A percentile compares a stretch with the other conserved stretches of the same genome.
These are phyloP conservation scores for Penicillium sp. DNA, from an alignment of 2,329 filamentous ascomycete species.

Conservation along the genomic window DNA sequence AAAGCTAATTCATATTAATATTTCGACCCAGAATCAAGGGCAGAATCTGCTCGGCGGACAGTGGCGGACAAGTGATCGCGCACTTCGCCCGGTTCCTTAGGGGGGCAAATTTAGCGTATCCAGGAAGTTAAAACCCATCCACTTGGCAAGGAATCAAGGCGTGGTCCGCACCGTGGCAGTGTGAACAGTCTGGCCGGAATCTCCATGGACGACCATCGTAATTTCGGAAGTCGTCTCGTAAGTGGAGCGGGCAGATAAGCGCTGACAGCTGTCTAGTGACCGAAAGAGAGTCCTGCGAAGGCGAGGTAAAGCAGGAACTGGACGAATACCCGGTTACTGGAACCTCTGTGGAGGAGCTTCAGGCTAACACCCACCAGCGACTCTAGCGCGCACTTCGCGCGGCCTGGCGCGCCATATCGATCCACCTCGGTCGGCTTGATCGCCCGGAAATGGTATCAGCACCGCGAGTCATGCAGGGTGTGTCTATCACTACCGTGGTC, in stretches of 20 bases:
- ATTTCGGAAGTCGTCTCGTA: background rate
- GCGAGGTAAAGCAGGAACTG: no score
- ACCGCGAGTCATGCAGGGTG: background rate
- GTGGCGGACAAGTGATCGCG: background rate
- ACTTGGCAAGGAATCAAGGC: background rate
- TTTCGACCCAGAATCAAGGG: background rate
- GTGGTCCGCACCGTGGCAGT: background rate
- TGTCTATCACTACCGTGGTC: background rate
- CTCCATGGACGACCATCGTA: background rate
- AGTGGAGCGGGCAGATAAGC: background rate
- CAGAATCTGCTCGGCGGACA: background rate
- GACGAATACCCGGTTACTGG: background rate
- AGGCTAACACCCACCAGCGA: background rate
- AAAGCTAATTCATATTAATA: background rate
- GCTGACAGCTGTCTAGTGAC: background rate
- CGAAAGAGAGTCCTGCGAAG: background rate
- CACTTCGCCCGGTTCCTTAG: background rate
- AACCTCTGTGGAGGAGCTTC: background rate
- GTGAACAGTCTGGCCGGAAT: background rate
- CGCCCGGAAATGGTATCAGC: background rate
- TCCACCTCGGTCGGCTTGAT: background rate
- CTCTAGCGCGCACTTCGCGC: background rate
- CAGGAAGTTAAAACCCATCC: background rate
- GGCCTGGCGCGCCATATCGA: background rate
- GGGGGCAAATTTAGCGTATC: background rate